Evolutionary conservation across 441 rosid species (phyloP), one percentile per base, ranked within the genome.

Genomic region (Mallotus japonicus): DNA sequence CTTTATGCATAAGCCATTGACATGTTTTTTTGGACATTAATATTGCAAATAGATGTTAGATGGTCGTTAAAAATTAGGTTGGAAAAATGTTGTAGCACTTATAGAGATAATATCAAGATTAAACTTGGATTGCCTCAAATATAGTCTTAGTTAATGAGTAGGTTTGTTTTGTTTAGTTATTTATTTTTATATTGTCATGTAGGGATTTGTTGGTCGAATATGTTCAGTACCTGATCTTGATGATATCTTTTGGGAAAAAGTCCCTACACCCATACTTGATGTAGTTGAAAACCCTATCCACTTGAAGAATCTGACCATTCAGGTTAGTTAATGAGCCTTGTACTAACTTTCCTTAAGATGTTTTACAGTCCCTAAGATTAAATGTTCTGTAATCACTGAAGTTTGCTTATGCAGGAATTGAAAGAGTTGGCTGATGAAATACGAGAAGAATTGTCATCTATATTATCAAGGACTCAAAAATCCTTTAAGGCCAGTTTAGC

Each of bases 251-350:
- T 78, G 86, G 87, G 96, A 86, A 19, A 84, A 80, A 80, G 67
- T 75, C 3, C 85, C 87, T 12, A 90, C 97, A 0, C 97, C 97
- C 4, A 74, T 92, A 19, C 95, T 94, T 73, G 98, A 94, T 81
- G 70, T 82, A 79, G 85, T 94, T 82, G 92, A 92, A 79, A 90
- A 83, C 74, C 99, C 97, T 19, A 80, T 79, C 34, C 89, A 86
- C 79, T 80, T 94, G 74, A 94, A 89, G 87, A 92, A 83, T 81
- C 83, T 94, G 81, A 81, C 80, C 62, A 68, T 81, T 50, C 85
- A 90, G 97, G 99, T 94, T 77, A 44, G 77, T 67, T 81, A 58
- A 22, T 54, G 50, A 71, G 59, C 63, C 70, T 70, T 53, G 51
- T 74, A 59, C 28, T 65, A 34, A 72, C 66, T 67, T 42, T 22